Evolutionary conservation across 345 rosid genomes (phyloP).

Genomic region (Laguncularia racemosa): DNA sequence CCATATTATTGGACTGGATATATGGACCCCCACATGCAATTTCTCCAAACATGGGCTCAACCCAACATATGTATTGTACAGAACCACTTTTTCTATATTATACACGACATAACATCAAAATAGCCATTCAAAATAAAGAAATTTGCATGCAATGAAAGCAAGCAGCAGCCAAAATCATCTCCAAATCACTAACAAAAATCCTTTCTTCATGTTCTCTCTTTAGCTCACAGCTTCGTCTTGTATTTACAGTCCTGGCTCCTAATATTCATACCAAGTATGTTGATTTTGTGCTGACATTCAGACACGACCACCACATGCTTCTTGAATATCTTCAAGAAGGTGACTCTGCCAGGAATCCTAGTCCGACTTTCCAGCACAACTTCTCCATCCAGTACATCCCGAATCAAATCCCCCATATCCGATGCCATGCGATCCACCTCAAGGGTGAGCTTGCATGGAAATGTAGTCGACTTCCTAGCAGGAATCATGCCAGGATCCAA

Average conservation of each 20-base stretch:
- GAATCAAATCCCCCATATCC: constrained; percentile 15
- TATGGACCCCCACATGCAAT: too few species aligned
- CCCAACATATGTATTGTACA: too few species aligned
- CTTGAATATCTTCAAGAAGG: constrained; percentile 31
- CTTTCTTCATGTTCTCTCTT: too few species aligned
- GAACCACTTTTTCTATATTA: too few species aligned
- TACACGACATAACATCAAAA: too few species aligned
- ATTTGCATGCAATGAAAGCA: too few species aligned
- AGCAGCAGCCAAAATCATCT: too few species aligned
- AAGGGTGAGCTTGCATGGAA: constrained; percentile 29
- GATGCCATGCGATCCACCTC: constrained; percentile 29
- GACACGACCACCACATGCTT: constrained; percentile 26
- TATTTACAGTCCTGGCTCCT: constrained; percentile 31
- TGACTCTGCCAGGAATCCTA: constrained; percentile 45
- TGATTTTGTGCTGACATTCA: constrained; percentile 29
- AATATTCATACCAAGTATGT: constrained; percentile 29
- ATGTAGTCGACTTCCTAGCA: constrained; percentile 20
- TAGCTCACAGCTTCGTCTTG: constrained; percentile 23
- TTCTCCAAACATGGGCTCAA: too few species aligned
- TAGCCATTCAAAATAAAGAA: too few species aligned
- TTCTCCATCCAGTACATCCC: constrained; percentile 30
- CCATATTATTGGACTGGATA: too few species aligned
- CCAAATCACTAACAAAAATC: too few species aligned
- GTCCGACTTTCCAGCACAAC: constrained; percentile 30
- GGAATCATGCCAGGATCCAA: constrained; percentile 34